phyloP scores from a whole-genome alignment of 1,139 yeast genomes.

The Candida tetrigidarum region DNA sequence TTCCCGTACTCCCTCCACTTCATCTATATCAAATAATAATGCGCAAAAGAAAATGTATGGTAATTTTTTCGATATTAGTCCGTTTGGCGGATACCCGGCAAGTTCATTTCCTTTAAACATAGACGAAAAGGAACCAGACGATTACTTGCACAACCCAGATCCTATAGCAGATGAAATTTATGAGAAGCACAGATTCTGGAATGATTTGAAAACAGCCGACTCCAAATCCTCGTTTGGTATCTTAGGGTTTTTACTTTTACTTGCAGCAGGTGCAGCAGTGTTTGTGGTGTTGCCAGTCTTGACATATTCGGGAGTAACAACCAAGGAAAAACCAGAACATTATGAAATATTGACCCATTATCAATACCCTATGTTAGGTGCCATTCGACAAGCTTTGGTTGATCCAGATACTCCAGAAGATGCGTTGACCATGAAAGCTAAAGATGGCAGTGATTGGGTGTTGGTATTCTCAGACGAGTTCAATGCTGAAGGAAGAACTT shows the following conservation, averaged over 20 bases:
- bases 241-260: slow-evolving; percentile 59
- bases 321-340: slow-evolving; percentile 31
- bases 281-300: slow-evolving; percentile 77
- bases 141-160: slow-evolving; percentile 91
- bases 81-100: slow-evolving; percentile 96
- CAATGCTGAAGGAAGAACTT: slow-evolving; percentile 80
- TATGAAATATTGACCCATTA: slow-evolving; percentile 59
- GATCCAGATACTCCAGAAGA: slow-evolving; percentile 80
- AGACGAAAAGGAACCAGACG: slow-evolving; percentile 93
- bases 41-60: neutral
- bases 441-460: slow-evolving; percentile 63
- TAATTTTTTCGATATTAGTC: slow-evolving; percentile 52
- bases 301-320: slow-evolving; percentile 69
- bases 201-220: slow-evolving; percentile 66
- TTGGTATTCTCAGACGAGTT: slow-evolving; percentile 86
- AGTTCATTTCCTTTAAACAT: slow-evolving; percentile 83
- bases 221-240: slow-evolving; percentile 60
- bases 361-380: slow-evolving; percentile 60
- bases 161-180: slow-evolving; percentile 85
- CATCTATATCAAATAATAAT: slow-evolving; percentile 1
- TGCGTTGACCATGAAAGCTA: slow-evolving; percentile 49
- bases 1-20: neutral
- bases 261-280: slow-evolving; percentile 59
- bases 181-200: slow-evolving; percentile 63
- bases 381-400: slow-evolving; percentile 63